Conservation (phyloP, 768 basidiomycete genomes). For the Stropharia rugosoannulata region DNA sequence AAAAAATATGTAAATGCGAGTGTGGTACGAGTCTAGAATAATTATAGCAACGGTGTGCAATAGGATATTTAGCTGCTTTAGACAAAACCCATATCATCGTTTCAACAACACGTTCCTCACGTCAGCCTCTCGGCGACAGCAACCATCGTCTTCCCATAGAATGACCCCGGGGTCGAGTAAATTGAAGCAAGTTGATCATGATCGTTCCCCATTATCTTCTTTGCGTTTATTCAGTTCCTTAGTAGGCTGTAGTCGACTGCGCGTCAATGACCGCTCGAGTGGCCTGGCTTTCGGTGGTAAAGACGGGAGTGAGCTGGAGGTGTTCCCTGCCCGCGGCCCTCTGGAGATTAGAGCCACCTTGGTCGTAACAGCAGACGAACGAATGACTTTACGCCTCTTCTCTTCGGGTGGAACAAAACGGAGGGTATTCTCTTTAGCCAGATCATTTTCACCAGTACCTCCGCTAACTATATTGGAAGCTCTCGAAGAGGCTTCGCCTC, state of each 20-base stretch:
- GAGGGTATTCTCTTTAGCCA: conserved; percentile 13
- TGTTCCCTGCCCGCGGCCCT: not conserved
- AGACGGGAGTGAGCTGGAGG: not conserved
- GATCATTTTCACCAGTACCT: not conserved
- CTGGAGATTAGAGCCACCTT: not conserved
- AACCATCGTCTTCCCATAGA: no score
- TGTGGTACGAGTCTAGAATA: not conserved
- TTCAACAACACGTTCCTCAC: no score
- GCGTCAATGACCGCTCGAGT: conserved; percentile 1
- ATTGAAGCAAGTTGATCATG: not conserved
- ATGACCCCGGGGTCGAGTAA: no score
- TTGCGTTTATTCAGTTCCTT: not conserved
- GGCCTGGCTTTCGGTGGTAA: conserved; percentile 6
- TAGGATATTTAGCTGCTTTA: not conserved
- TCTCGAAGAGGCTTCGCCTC: not conserved
- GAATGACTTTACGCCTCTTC: conserved; percentile 32
- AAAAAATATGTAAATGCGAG: not conserved
- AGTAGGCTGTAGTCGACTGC: not conserved
- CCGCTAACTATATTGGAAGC: conserved; percentile 4
- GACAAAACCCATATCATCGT: not conserved
- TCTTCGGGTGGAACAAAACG: conserved; percentile 23
- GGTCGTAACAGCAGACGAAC: conserved; percentile 6
- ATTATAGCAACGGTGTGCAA: not conserved
- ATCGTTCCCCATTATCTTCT: not conserved
- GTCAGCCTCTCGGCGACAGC: no score